Conservation (phyloP, 2,329 filamentous ascomycete species). For the Metarhizium guizhouense region DNA sequence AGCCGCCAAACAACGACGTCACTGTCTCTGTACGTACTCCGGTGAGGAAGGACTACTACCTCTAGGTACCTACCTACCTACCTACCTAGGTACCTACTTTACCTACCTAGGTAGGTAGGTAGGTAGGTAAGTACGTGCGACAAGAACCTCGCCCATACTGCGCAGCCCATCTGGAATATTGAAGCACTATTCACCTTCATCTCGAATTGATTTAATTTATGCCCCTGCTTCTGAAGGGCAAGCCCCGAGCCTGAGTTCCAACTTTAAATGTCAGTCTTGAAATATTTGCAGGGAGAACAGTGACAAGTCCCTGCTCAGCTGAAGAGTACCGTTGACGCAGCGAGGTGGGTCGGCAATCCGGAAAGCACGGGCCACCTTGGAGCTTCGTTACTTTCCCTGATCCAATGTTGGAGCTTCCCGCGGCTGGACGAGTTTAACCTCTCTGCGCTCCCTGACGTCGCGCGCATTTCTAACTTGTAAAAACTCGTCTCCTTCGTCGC, state of each 20-base stretch:
- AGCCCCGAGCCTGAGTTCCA: background rate
- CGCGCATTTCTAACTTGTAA: background rate
- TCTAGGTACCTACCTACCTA: no score
- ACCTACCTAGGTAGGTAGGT: no score
- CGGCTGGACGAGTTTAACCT: background rate
- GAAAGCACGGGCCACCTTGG: background rate
- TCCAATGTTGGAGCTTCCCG: conserved; percentile 2
- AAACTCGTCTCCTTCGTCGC: background rate
- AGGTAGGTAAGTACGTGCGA: no score
- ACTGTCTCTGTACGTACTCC: background rate
- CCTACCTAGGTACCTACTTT: no score
- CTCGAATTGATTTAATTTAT: no score
- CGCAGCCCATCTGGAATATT: no score
- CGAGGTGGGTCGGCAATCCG: background rate
- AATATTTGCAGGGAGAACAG: background rate
- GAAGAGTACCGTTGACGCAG: background rate
- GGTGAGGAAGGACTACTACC: no score
- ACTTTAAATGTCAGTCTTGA: no score
- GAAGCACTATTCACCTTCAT: no score
- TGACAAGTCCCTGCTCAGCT: background rate
- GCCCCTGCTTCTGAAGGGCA: background rate
- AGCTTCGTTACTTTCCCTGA: background rate
- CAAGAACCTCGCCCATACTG: no score
- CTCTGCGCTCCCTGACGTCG: background rate
- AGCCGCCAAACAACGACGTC: no score